Evolutionary conservation across 129 eudicot genomes (phyloP).

Genomic region (Rutidosis leptorrhynchoides): DNA sequence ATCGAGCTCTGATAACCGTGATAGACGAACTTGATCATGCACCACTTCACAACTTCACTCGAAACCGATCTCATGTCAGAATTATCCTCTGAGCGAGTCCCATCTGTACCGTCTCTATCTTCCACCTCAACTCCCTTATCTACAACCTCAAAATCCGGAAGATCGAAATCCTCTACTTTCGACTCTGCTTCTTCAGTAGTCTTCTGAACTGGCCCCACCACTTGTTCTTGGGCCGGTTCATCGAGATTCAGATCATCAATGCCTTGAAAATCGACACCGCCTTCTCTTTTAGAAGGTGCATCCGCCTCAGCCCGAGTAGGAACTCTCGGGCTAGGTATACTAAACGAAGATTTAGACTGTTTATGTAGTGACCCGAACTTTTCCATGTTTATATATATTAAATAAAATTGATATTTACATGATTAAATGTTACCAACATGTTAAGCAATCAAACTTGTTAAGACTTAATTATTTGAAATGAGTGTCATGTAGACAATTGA

Average conservation of each 20-base stretch:
- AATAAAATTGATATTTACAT: no score
- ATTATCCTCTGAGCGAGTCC: constrained; percentile 50
- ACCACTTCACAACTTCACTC: constrained; percentile 93
- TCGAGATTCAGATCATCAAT: constrained; percentile 87
- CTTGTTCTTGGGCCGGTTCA: constrained; percentile 45
- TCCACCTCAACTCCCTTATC: constrained; percentile 89
- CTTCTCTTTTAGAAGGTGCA: constrained; percentile 54
- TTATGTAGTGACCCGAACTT: no score
- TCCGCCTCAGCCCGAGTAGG: constrained; percentile 45
- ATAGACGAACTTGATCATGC: constrained; percentile 57
- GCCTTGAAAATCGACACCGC: constrained; percentile 41
- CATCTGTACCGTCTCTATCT: constrained; percentile 42
- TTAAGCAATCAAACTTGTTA: no score
- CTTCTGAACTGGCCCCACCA: constrained; percentile 25
- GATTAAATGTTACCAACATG: no score
- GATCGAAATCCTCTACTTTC: constrained; percentile 50
- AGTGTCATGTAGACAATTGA: no score
- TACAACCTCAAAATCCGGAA: constrained; percentile 82
- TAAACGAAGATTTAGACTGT: constrained; percentile 84
- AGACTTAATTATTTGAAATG: no score
- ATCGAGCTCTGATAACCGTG: constrained; percentile 77
- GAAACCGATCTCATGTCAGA: constrained; percentile 61
- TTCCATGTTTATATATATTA: no score
- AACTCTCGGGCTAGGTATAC: constrained; percentile 83
- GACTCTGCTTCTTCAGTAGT: constrained; percentile 34